Conservation (phyloP, 148 eudicot genomes). For the Cornus florida region DNA sequence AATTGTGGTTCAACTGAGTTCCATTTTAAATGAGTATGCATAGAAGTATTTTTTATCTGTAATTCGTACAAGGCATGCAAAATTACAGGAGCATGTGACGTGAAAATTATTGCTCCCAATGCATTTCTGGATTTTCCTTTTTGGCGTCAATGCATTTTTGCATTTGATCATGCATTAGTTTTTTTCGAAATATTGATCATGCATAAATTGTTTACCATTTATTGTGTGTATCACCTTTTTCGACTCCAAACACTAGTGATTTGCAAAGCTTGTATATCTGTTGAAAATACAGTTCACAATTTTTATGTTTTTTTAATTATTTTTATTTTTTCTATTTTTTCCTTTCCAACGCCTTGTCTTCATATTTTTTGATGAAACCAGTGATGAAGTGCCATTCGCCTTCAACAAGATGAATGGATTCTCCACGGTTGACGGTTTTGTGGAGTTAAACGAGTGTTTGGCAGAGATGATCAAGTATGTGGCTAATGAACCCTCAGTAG, state of each 20-base stretch:
- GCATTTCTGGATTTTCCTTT: not conserved
- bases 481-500: slow-evolving; percentile 96
- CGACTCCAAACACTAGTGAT: too few relatives aligned
- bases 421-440: slow-evolving; percentile 83
- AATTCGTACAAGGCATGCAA: not conserved
- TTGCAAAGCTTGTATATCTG: not conserved
- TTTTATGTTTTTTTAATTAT: not conserved
- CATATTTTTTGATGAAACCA: slow-evolving; percentile 12
- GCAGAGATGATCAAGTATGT: slow-evolving; percentile 84
- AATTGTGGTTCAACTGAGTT: not conserved
- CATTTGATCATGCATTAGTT: not conserved
- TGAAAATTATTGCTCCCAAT: not conserved
- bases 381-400: slow-evolving; percentile 43
- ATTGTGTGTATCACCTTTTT: not conserved
- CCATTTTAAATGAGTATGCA: not conserved
- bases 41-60: not conserved
- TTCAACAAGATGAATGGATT: slow-evolving; percentile 67
- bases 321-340: not conserved
- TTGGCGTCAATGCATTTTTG: not conserved
- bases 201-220: not conserved
- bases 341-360: not conserved
- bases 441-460: slow-evolving; percentile 66
- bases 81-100: not conserved
- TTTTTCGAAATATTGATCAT: too few relatives aligned
- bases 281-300: too few relatives aligned